phyloP scores from a whole-genome alignment of 768 basidiomycete species.

The Panaeolus papilionaceus region DNA sequence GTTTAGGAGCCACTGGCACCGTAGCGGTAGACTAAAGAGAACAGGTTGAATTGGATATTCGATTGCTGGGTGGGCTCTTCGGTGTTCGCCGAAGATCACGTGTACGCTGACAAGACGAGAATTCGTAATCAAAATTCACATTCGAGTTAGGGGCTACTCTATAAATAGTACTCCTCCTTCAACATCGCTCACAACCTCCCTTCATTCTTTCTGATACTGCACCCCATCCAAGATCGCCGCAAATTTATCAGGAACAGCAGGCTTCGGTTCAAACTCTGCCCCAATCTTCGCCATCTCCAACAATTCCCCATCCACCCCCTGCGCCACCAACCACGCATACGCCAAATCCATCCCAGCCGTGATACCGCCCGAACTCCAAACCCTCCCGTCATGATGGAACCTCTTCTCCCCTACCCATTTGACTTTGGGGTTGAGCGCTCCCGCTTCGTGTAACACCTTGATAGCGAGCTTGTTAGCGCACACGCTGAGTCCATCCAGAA shows the following conservation, averaged over 20 bases:
- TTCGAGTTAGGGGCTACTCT: too few relatives aligned
- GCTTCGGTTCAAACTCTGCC: slow-evolving; percentile 26
- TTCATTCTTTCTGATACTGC: too few relatives aligned
- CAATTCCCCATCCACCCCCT: slow-evolving; percentile 26
- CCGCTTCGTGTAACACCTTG: not conserved
- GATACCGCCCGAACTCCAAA: slow-evolving; percentile 28
- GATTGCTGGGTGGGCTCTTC: too few relatives aligned
- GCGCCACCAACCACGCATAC: slow-evolving; percentile 26
- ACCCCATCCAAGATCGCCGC: slow-evolving; percentile 25
- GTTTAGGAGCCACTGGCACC: too few relatives aligned
- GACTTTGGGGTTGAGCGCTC: not conserved
- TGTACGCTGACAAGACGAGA: too few relatives aligned
- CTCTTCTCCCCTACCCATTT: slow-evolving; percentile 3
- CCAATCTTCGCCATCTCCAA: slow-evolving; percentile 25
- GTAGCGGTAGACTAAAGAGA: too few relatives aligned
- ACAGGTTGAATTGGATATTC: too few relatives aligned
- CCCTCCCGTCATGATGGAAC: slow-evolving; percentile 25
- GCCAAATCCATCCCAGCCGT: slow-evolving; percentile 30
- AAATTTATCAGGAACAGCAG: slow-evolving; percentile 27
- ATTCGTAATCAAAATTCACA: too few relatives aligned
- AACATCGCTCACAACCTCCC: too few relatives aligned
- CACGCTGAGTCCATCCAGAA: not conserved
- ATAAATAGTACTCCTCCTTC: too few relatives aligned
- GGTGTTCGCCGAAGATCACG: too few relatives aligned
- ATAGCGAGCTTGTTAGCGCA: not conserved